Percentiles rank a stretch among this genome's conserved stretches.
Evolutionary conservation across 2,329 filamentous ascomycete genomes (phyloP).

Genomic region (Aspergillus ruber): DNA sequence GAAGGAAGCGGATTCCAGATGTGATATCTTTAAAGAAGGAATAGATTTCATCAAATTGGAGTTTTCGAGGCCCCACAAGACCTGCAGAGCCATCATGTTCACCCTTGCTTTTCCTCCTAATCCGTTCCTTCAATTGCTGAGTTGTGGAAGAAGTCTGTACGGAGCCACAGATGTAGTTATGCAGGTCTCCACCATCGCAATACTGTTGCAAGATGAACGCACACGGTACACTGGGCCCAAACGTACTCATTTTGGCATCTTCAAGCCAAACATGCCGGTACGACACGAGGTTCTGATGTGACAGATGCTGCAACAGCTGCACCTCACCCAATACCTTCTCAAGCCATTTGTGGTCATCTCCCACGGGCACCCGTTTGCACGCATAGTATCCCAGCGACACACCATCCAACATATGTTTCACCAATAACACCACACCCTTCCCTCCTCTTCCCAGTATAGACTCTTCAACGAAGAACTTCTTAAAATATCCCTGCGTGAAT

Average conservation of each 20-base stretch:
- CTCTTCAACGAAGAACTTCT: slow-evolving; percentile 87
- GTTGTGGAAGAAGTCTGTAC: slow-evolving; percentile 58
- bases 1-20: slow-evolving; percentile 81
- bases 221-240: slow-evolving; percentile 86
- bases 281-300: slow-evolving; percentile 90
- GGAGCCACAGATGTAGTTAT: slow-evolving; percentile 75
- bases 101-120: slow-evolving; percentile 75
- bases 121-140: slow-evolving; percentile 80
- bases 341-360: slow-evolving; percentile 89
- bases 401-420: slow-evolving; percentile 84
- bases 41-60: slow-evolving; percentile 87
- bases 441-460: slow-evolving; percentile 79
- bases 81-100: slow-evolving; percentile 57
- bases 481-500: slow-evolving; percentile 89
- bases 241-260: slow-evolving; percentile 73
- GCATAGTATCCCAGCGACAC: slow-evolving; percentile 86
- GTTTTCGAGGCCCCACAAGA: slow-evolving; percentile 47
- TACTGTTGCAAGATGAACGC: slow-evolving; percentile 97
- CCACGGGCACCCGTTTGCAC: slow-evolving; percentile 93
- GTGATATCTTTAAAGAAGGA: slow-evolving; percentile 95
- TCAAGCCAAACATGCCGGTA: slow-evolving; percentile 98
- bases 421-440: slow-evolving; percentile 90
- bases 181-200: slow-evolving; percentile 87
- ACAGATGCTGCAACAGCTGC: slow-evolving; percentile 81
- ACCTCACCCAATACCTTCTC: slow-evolving; percentile 93